These are phyloP conservation scores for Diplodia sapinea DNA, from an alignment of 2,329 filamentous ascomycete genomes.

Conservation along the genomic window DNA sequence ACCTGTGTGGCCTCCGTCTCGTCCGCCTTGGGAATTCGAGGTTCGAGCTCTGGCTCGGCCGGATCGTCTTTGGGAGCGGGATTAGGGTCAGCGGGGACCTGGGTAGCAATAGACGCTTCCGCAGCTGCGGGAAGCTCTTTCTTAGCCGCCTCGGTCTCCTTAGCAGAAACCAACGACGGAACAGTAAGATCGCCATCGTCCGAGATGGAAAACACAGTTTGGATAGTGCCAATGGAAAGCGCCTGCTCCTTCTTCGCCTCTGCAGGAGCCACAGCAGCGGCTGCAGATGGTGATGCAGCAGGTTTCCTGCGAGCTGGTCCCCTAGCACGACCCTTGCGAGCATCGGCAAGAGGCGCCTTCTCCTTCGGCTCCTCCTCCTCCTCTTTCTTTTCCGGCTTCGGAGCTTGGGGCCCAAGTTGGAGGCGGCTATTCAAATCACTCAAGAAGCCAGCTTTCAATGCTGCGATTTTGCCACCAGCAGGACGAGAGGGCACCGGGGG, in stretches of 20 bases:
- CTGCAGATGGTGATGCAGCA: conserved; percentile 50
- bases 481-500: conserved; percentile 81
- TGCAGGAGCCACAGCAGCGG: conserved; percentile 42
- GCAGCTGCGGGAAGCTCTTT: conserved; percentile 2
- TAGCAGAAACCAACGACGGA: conserved; percentile 32
- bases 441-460: conserved; percentile 89
- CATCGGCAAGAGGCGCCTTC: conserved; percentile 82
- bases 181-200: conserved; percentile 44
- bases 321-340: conserved; percentile 85
- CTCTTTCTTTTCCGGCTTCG: conserved; percentile 73
- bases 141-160: neutral
- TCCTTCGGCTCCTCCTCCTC: conserved; percentile 62
- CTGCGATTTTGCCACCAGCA: conserved; percentile 83
- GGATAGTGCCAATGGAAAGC: conserved; percentile 4
- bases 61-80: conserved; percentile 23
- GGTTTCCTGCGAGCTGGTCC: conserved; percentile 81
- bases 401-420: conserved; percentile 79
- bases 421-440: conserved; percentile 90
- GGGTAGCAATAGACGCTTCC: conserved; percentile 21
- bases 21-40: conserved; percentile 2
- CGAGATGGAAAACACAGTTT: conserved; percentile 45
- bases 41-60: neutral
- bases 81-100: conserved; percentile 23
- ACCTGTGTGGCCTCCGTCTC: neutral
- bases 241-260: conserved; percentile 5